Percentiles rank a stretch among this genome's conserved stretches.
Evolutionary conservation across 1,139 yeast genomes (phyloP).

Genomic region (Chernovozyma aurita): DNA sequence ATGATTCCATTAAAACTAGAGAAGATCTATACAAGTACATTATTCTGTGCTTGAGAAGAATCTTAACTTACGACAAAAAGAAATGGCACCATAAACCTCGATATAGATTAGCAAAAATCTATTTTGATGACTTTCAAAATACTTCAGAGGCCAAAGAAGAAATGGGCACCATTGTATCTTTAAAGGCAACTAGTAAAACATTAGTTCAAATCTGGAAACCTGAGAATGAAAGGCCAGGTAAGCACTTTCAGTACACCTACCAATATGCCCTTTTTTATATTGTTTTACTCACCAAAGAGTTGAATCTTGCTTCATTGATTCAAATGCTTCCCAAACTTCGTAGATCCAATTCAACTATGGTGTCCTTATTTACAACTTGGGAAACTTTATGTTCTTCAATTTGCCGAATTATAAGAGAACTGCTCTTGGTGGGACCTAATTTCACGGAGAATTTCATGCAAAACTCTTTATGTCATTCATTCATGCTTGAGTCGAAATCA

Average conservation of each 20-base stretch:
- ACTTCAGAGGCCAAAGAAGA: conserved; percentile 55
- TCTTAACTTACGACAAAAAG: conserved; percentile 64
- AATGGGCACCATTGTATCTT: conserved; percentile 57
- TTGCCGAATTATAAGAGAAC: conserved; percentile 46
- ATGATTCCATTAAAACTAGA: conserved; percentile 14
- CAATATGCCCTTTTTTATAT: conserved; percentile 66
- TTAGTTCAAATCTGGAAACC: conserved; percentile 92
- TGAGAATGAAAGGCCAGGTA: conserved; percentile 86
- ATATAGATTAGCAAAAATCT: conserved; percentile 65
- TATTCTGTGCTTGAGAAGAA: conserved; percentile 23
- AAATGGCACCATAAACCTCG: conserved; percentile 91
- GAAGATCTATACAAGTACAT: conserved; percentile 21
- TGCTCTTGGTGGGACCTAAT: conserved; percentile 39
- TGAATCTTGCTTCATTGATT: conserved; percentile 58
- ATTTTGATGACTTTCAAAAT: conserved; percentile 51
- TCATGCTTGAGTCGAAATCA: conserved; percentile 34
- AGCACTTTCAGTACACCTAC: conserved; percentile 76
- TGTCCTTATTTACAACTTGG: conserved; percentile 60
- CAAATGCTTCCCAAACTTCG: conserved; percentile 66
- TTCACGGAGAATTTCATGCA: conserved; percentile 54
- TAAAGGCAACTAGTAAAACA: conserved; percentile 66
- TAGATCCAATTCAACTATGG: conserved; percentile 72
- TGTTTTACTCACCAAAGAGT: conserved; percentile 47
- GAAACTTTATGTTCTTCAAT: conserved; percentile 48
- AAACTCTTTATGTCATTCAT: conserved; percentile 43